Evolutionary conservation across 352 stramenopile species (phyloP), one percentile per base, ranked within the genome.

Genomic region (Albugo candida): DNA sequence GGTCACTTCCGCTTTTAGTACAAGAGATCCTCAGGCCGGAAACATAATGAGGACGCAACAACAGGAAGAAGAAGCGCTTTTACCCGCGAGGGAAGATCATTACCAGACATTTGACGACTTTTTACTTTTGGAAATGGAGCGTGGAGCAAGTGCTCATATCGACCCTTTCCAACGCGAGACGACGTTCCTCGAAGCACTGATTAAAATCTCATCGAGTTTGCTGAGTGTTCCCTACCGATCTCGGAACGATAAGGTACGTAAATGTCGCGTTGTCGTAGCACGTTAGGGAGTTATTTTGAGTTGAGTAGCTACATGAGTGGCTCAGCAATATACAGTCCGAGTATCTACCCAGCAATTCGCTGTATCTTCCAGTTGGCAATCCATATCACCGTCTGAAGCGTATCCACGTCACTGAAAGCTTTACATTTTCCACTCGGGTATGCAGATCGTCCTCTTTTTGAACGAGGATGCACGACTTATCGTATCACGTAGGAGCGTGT

Each of bases 361-460:
- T 89, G 11, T 89, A 86, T 36, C 27, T 89, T 1, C 76, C 76
- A 2, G 71, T 86, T 11, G 72, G 73, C 16, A 84, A 89, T 44
- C 63, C 70, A 19, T 81, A 70, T 40, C 76, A 89, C 38, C 67
- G 71, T 4, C 53, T 89, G 31, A 86, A 86, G 55, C 65, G 63
- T 17, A 75, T 89, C 36, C 76, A 86, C 48, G 64, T 85, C 10
- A 61, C 59, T 5, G 76, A 89, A 45, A 83, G 73, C 50, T 89
- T 89, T 56, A 86, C 73, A 0, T 89, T 89, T 45, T 84, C 70
- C 13, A 88, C 76, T 11, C 51, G 76, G 16, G 64, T 75, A 53
- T 13, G 48, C 42, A n/a, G n/a, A 14, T 3, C 10, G 11, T 49
- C 19, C 8, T 14, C 0, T 16, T 43, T 41, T 39, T 41, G 34